Evolutionary conservation across 225 moss, liverwort and hornwort genomes (phyloP), one percentile per base, ranked within the genome.

Genomic region (Polytrichum commune): DNA sequence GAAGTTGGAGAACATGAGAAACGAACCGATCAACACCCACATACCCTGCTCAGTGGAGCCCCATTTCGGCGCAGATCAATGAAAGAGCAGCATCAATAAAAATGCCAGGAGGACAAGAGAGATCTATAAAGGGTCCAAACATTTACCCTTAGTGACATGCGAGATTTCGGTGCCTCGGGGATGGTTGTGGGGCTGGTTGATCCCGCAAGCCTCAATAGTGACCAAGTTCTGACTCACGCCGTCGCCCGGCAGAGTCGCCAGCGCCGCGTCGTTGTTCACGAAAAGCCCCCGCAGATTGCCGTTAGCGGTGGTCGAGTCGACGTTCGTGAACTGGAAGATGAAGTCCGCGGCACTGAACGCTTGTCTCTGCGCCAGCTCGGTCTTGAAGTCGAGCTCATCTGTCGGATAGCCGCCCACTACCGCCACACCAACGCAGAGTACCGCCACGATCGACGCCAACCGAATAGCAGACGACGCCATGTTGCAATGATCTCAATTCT

Each of bases 151-250:
- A 0, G 76, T 76, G 8, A 83, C 29, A 23, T 79, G 71, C 20
- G 83, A 83, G 74, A 83, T 72, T 55, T 83, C 0, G 0, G 77
- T 83, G 32, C 25, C 83, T 5, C 80, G 63, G 2, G 80, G 83
- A 29, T 83, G 83, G 7, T 0, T 55, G 74, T 83, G 83, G 2
- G 83, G 80, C 77, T 83, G 83, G 23, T 80, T 83, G 60, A 83
- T 20, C 0, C 76, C 83, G n/a, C 83, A 83, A 26, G 83, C 68
- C 6, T 77, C 83, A 0, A 83, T 54, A 0, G 80, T 83, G 0
- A 83, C 83, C 65, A 80, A 16, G 33, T 83, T 83, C 80, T 83
- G 83, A 1, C 74, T 35, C 5, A 68, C 65, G 7, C 83, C 83
- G 4, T 65, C 71, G 4, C 68, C 68, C 0, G 80, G 83, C 53